phyloP scores from a whole-genome alignment of 2,329 filamentous ascomycete species.

The Aspergillus sp. region DNA sequence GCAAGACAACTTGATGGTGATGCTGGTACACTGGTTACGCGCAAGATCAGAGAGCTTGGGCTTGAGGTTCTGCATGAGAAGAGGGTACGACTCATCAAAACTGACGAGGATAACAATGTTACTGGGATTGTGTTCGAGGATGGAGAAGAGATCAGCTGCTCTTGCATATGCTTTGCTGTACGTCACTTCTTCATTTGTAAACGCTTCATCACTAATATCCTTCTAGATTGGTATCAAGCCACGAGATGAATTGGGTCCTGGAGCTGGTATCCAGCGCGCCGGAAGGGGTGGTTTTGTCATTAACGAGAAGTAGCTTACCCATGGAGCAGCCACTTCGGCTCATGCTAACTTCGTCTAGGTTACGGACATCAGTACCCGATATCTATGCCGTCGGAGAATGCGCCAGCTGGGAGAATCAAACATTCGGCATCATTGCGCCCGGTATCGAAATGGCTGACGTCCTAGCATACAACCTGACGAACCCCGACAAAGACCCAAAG shows the following conservation, averaged over 20 bases:
- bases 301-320: slow-evolving; percentile 28
- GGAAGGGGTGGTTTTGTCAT: slow-evolving; percentile 65
- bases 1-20: slow-evolving; percentile 76
- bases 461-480: slow-evolving; percentile 83
- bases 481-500: slow-evolving; percentile 61
- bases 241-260: slow-evolving; percentile 66
- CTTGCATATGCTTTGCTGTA: slow-evolving; percentile 75
- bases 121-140: slow-evolving; percentile 73
- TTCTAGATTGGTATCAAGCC: slow-evolving; percentile 70
- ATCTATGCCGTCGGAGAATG: slow-evolving; percentile 89
- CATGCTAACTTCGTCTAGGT: slow-evolving; percentile 17
- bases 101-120: slow-evolving; percentile 60
- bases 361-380: slow-evolving; percentile 63
- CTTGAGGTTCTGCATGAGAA: slow-evolving; percentile 74
- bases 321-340: neutral
- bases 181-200: slow-evolving; percentile 11
- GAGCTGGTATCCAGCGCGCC: slow-evolving; percentile 64
- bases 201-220: slow-evolving; percentile 1
- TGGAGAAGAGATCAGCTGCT: slow-evolving; percentile 68
- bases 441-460: slow-evolving; percentile 92
- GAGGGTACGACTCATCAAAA: slow-evolving; percentile 64
- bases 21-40: slow-evolving; percentile 72
- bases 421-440: slow-evolving; percentile 81
- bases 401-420: slow-evolving; percentile 80
- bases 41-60: slow-evolving; percentile 71